Evolutionary conservation across 2,329 filamentous ascomycete species (phyloP).

Genomic region (Podosphaera fusca): DNA sequence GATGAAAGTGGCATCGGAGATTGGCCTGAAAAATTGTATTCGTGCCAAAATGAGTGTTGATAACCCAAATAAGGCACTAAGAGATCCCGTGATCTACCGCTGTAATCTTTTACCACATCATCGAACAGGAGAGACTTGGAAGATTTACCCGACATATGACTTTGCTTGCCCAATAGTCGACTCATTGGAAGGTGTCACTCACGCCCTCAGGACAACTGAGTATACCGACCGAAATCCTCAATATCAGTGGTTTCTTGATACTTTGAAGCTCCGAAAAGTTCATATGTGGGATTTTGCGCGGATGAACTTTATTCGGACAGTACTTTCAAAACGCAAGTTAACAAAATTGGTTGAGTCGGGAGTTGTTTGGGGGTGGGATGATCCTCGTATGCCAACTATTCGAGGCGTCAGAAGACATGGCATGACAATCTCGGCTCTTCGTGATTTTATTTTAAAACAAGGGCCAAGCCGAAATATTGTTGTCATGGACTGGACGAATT

Average conservation of each 20-base stretch:
- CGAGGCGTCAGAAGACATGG: conserved; percentile 57
- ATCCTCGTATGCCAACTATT: conserved; percentile 68
- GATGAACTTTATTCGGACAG: conserved; percentile 64
- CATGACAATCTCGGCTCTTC: conserved; percentile 55
- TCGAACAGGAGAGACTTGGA: conserved; percentile 58
- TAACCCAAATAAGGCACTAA: conserved; percentile 83
- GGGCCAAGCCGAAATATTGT: conserved; percentile 67
- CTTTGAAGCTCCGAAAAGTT: conserved; percentile 49
- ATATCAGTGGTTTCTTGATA: conserved; percentile 67
- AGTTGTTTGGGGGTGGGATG: conserved; percentile 65
- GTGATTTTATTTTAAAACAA: conserved; percentile 68
- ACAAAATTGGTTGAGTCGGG: conserved; percentile 60
- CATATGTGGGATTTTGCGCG: conserved; percentile 71
- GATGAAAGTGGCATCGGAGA: conserved; percentile 70
- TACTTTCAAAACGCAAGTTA: conserved; percentile 69
- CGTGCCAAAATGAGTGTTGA: conserved; percentile 83
- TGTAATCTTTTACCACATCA: conserved; percentile 81
- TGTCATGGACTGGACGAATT: conserved; percentile 59
- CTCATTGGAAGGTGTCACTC: conserved; percentile 59
- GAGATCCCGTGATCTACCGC: conserved; percentile 92
- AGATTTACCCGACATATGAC: conserved; percentile 74
- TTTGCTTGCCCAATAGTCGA: conserved; percentile 69
- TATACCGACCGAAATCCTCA: conserved; percentile 73
- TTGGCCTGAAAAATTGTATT: conserved; percentile 72
- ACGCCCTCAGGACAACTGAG: conserved; percentile 64